Percentiles rank a stretch among this genome's conserved stretches.
Evolutionary conservation across 345 rosid species (phyloP).

Genomic region (Raphanus sativus): DNA sequence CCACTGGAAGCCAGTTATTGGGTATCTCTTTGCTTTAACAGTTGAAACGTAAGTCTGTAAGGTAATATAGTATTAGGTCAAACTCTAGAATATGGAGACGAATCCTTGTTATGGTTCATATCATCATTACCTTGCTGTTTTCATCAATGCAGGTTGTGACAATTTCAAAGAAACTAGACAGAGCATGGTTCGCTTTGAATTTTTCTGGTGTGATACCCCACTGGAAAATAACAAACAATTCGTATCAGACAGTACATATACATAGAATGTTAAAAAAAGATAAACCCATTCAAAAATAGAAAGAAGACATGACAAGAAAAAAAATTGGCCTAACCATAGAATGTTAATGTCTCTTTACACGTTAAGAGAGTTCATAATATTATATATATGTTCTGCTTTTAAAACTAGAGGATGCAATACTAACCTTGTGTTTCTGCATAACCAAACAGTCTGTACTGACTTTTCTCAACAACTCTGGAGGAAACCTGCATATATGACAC

Average conservation of each 20-base stretch:
- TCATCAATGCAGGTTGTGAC: slow-evolving; percentile 74
- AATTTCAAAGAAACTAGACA: slow-evolving; percentile 70
- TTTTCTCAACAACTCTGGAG: slow-evolving; percentile 63
- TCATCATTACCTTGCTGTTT: slow-evolving; percentile 54
- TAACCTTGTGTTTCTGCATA: slow-evolving; percentile 89
- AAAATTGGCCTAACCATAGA: not conserved
- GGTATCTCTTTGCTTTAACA: slow-evolving; percentile 67
- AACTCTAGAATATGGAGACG: not conserved
- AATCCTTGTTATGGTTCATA: not conserved
- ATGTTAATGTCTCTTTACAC: not conserved
- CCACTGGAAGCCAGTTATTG: slow-evolving; percentile 92
- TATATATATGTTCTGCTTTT: not conserved
- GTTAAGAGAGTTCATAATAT: not conserved
- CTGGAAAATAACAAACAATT: slow-evolving; percentile 40
- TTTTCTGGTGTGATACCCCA: slow-evolving; percentile 71
- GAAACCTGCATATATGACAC: slow-evolving; percentile 49
- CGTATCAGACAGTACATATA: not conserved
- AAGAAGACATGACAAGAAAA: no score
- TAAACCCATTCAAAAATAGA: no score
- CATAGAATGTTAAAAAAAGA: not conserved
- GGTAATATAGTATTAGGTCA: not conserved
- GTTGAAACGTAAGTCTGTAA: slow-evolving; percentile 84
- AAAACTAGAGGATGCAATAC: slow-evolving; percentile 1
- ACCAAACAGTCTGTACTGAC: slow-evolving; percentile 78
- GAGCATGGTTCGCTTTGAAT: slow-evolving; percentile 46